Percentiles rank a stretch among this genome's conserved stretches.
Conservation (phyloP, 2,329 filamentous ascomycete genomes). For the Trichothecium sympodiale region DNA sequence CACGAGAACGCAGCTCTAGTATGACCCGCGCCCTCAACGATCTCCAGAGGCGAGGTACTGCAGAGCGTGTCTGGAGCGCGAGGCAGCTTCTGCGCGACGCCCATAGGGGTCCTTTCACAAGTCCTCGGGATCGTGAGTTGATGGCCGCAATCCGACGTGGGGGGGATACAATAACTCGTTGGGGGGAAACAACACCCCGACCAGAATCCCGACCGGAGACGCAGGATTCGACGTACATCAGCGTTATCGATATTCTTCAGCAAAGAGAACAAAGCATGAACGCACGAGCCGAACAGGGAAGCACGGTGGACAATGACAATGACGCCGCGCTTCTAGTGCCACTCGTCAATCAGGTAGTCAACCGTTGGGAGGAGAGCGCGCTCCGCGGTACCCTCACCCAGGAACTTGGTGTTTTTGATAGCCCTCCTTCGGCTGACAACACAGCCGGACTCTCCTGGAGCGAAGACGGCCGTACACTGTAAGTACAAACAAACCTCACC, state of each 20-base stretch:
- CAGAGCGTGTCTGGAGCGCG: conserved; percentile 21
- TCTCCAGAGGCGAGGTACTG: conserved; percentile 22
- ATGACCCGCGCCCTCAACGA: conserved; percentile 27
- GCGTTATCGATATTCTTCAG: conserved; percentile 25
- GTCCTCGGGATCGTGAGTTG: conserved; percentile 22
- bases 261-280: conserved; percentile 15
- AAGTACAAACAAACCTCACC: conserved; percentile 21
- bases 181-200: too few relatives aligned
- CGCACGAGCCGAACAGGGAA: background rate
- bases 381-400: conserved; percentile 18
- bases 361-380: conserved; percentile 25
- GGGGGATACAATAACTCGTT: too few relatives aligned
- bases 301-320: conserved; percentile 12
- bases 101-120: too few relatives aligned
- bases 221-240: conserved; percentile 23
- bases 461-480: conserved; percentile 48
- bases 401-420: conserved; percentile 30
- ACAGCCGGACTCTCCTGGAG: conserved; percentile 54
- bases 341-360: conserved; percentile 24
- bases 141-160: conserved; percentile 23
- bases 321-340: conserved; percentile 24
- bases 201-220: conserved; percentile 4
- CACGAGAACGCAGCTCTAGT: conserved; percentile 22
- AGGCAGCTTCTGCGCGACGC: conserved; percentile 20
- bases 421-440: conserved; percentile 38